Evolutionary conservation across 2,329 filamentous ascomycete species (phyloP), one percentile per base, ranked within the genome.

Genomic region (Aureobasidium musti): DNA sequence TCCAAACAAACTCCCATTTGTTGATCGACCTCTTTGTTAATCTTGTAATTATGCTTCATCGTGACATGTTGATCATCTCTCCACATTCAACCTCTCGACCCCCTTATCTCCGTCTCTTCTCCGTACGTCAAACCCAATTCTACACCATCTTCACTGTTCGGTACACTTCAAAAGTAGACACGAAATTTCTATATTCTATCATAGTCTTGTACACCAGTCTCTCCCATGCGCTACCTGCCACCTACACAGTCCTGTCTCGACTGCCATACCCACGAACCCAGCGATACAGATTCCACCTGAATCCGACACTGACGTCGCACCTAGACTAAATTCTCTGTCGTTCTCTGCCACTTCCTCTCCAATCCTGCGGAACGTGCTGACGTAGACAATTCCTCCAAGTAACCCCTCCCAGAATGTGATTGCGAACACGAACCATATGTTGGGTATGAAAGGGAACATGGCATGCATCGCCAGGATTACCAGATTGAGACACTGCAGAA

Each of bases 321-420:
- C 88, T 1, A 99, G 80, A 68, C 91, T 96, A 74, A 98, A 98
- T 78, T 99, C 95, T 6, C 94, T 85, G 63, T 97, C 92, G 37
- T 87, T 85, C 5, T 84, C 81, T 0, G 88, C 87, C 0, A 97
- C 88, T 7, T 88, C 87, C 73, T 97, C 92, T 76, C 92, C 89
- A 69, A 99, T 97, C 75, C 96, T 91, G 0, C 93, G 92, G 77
- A 98, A 99, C 0, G 93, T 97, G 73, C 94, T 96, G 68, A 98
- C 93, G 73, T 99, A 99, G 0, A 98, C 95, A 3, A 92, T 83
- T 0, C 95, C 95, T 0, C 95, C 95, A 0, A 99, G 81, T 14
- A 98, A 77, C 0, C 95, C 95, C 76, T 98, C 95, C 94, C 94
- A 98, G 74, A 98, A 95, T 23, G 97, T 83, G 68, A 98, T 81